Percentiles rank a stretch among this genome's conserved stretches.
phyloP scores from a whole-genome alignment of 1,284 basidiomycete genomes.

The Leccinum brunneo-olivaceum region DNA sequence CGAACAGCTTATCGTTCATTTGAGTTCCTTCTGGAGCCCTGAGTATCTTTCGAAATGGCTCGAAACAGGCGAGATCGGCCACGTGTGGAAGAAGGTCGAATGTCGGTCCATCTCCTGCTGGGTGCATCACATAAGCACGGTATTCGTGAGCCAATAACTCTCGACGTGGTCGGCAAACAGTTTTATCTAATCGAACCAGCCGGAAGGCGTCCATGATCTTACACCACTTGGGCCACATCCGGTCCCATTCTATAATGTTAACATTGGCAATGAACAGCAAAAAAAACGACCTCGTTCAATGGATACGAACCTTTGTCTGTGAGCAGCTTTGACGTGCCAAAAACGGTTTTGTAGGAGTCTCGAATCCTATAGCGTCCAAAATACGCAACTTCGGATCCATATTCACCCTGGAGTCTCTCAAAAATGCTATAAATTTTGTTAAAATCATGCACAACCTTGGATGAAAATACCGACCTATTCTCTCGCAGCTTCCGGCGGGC shows the following conservation, averaged over 20 bases:
- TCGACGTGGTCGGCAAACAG: constrained; percentile 9
- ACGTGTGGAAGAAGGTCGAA: constrained; percentile 15
- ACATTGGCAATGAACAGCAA: neutral
- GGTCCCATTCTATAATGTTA: constrained; percentile 7
- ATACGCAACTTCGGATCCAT: constrained; percentile 1
- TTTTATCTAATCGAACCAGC: neutral
- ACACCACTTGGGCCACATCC: constrained; percentile 1
- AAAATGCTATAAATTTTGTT: constrained; percentile 6
- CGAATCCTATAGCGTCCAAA: neutral
- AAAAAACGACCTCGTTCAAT: neutral
- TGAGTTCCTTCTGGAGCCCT: constrained; percentile 3
- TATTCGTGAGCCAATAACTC: constrained; percentile 4
- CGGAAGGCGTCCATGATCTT: constrained; percentile 8
- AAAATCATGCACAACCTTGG: neutral
- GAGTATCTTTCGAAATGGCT: constrained; percentile 15
- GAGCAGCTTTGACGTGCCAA: constrained; percentile 4
- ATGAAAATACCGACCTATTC: neutral
- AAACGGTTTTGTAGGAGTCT: neutral
- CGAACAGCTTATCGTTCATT: constrained; percentile 1
- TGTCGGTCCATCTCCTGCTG: neutral
- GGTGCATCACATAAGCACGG: neutral
- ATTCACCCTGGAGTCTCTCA: constrained; percentile 6
- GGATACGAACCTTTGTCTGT: constrained; percentile 6
- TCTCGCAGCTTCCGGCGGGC: neutral
- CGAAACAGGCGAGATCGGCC: constrained; percentile 10